These are phyloP conservation scores for Diaporthe helianthi DNA, from an alignment of 2,329 filamentous ascomycete genomes.

Conservation along the genomic window DNA sequence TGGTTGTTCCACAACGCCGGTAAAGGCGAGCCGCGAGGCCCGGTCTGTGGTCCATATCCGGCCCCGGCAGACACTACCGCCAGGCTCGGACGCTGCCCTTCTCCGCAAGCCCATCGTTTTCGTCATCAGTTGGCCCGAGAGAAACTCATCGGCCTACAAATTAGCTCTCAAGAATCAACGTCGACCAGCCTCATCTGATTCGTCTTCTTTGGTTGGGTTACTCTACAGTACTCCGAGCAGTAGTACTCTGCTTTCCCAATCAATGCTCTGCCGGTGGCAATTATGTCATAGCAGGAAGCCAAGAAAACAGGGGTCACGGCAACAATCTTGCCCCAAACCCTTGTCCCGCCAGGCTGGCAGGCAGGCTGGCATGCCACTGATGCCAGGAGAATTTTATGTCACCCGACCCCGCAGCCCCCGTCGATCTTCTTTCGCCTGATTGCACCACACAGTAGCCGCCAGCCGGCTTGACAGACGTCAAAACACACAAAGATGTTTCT, in stretches of 20 bases:
- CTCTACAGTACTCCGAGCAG: too few relatives aligned
- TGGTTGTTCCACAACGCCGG: constrained; percentile 3
- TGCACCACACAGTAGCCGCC: too few relatives aligned
- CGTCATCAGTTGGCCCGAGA: neutral
- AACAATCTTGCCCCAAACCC: constrained; percentile 3
- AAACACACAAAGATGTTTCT: constrained; percentile 17
- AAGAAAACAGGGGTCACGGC: neutral
- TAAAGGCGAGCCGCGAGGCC: constrained; percentile 9
- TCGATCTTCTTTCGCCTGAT: constrained; percentile 21
- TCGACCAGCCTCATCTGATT: neutral
- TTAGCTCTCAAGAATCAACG: neutral
- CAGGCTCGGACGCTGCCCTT: neutral
- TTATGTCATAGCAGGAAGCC: constrained; percentile 13
- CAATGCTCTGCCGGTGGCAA: neutral
- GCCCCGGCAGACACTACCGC: neutral
- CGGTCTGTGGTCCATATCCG: neutral
- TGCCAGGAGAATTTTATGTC: neutral
- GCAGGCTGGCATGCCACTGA: neutral
- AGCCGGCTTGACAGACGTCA: neutral
- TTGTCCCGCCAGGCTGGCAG: neutral
- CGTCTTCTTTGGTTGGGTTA: neutral
- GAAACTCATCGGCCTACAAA: neutral
- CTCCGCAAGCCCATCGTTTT: neutral
- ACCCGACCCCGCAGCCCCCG: constrained; percentile 24
- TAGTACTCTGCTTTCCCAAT: too few relatives aligned